Conservation (phyloP, 805 yeast species). For the Candida sanyiensis region DNA sequence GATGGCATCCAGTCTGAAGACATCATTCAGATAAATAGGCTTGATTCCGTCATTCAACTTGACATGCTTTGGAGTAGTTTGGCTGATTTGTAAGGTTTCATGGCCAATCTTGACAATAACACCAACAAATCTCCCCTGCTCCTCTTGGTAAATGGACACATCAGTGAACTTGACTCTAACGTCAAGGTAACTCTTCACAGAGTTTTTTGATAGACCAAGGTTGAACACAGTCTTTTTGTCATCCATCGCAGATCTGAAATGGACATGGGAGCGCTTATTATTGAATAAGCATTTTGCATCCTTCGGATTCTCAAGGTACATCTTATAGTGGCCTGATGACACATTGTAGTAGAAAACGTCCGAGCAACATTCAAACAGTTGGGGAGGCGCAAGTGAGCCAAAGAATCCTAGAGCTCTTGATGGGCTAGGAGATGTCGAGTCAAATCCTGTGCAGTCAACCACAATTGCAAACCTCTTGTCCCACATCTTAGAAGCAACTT, state of each 20-base stretch:
- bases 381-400: slow-evolving; percentile 44
- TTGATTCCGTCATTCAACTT: slow-evolving; percentile 33
- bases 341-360: slow-evolving; percentile 45
- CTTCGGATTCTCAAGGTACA: slow-evolving; percentile 24
- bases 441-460: slow-evolving; percentile 63
- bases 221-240: slow-evolving; percentile 38
- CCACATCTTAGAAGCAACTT: slow-evolving; percentile 67
- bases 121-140: slow-evolving; percentile 46
- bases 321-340: slow-evolving; percentile 24
- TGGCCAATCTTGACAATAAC: slow-evolving; percentile 66
- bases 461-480: slow-evolving; percentile 56
- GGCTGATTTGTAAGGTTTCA: slow-evolving; percentile 53
- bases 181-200: slow-evolving; percentile 40
- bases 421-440: slow-evolving; percentile 25
- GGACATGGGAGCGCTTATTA: slow-evolving; percentile 19
- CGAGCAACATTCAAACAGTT: slow-evolving; percentile 46
- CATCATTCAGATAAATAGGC: slow-evolving; percentile 37
- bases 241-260: slow-evolving; percentile 42
- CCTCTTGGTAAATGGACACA: slow-evolving; percentile 45
- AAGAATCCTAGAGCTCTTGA: slow-evolving; percentile 32
- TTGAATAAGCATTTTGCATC: slow-evolving; percentile 15
- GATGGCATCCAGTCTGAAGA: slow-evolving; percentile 37
- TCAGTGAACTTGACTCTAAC: slow-evolving; percentile 48
- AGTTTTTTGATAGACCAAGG: slow-evolving; percentile 38
- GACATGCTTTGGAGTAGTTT: slow-evolving; percentile 37